Percentiles rank a stretch among this genome's conserved stretches.
These are phyloP conservation scores for Diutina pseudorugosa DNA, from an alignment of 1,139 yeast species.

Conservation along the genomic window DNA sequence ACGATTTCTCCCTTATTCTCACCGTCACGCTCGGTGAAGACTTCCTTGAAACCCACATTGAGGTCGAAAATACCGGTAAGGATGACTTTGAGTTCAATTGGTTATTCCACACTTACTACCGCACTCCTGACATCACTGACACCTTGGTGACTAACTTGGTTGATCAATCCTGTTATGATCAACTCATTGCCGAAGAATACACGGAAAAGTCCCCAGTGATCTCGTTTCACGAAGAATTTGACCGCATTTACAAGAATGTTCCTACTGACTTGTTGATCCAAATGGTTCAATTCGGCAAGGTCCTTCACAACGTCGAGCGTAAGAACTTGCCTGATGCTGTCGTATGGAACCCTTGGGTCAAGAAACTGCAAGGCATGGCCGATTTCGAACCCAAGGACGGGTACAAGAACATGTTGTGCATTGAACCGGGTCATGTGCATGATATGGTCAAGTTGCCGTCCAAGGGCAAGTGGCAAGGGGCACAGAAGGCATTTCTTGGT, in stretches of 20 bases:
- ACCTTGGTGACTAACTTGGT: constrained; percentile 65
- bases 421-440: constrained; percentile 85
- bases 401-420: constrained; percentile 77
- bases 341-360: constrained; percentile 97
- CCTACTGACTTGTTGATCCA: constrained; percentile 44
- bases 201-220: constrained; percentile 63
- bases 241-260: constrained; percentile 64
- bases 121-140: constrained; percentile 64
- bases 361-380: constrained; percentile 65
- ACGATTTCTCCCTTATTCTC: constrained; percentile 67
- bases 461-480: constrained; percentile 61
- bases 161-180: constrained; percentile 64
- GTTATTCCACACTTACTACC: constrained; percentile 89
- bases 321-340: constrained; percentile 73
- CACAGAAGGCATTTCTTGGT: constrained; percentile 41
- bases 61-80: constrained; percentile 59
- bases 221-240: constrained; percentile 68
- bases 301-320: constrained; percentile 53
- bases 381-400: constrained; percentile 86
- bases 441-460: constrained; percentile 50
- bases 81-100: constrained; percentile 75
- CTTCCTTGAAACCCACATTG: constrained; percentile 53
- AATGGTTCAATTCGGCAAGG: constrained; percentile 57
- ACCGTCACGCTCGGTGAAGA: constrained; percentile 47
- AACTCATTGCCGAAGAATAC: constrained; percentile 50